Evolutionary conservation across 2,329 filamentous ascomycete genomes (phyloP), one percentile per base, ranked within the genome.

Genomic region (Aureobasidium sp.): DNA sequence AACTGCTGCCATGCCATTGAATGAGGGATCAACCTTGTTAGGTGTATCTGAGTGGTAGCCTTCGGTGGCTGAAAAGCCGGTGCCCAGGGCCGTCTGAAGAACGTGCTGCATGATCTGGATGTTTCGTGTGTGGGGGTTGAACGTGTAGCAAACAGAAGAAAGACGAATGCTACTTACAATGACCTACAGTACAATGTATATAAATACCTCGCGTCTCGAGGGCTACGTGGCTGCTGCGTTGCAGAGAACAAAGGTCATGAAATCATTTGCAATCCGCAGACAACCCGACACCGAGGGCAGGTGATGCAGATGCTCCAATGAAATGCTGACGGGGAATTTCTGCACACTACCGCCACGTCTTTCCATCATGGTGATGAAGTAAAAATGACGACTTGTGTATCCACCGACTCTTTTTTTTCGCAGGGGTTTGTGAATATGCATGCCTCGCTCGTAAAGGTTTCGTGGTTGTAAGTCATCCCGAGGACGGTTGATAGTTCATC

Each of bases 11-110:
- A 65, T 64, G 25, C 65, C 65, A 51, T 69, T 49, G 61, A 68
- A 67, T 17, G 47, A 55, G 5, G 65, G 47, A 4, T 63, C 51
- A 12, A 68, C 64, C 0, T 45, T 65, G 37, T 69, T 65, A 4
- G 68, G 68, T 25, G 67, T 68, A 8, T 63, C 57, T 12, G 63
- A 62, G 62, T 71, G 69, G 34, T 66, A 61, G 47, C 69, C 69
- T 11, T 65, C 64, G 4, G 66, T 65, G 5, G 69, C 68, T 36
- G 69, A 70, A 36, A 67, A 51, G 31, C 65, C 65, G 12, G 53
- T 15, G 31, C 60, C 27, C 3, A 71, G 63, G 27, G 67, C 67
- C 25, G 66, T 64, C 49, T 70, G 68, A 17, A 71, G 67, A 20
- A 68, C 63, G 62, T 69, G 64, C 53, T 70, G 67, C 69, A 69